These are phyloP conservation scores for Apiotrichum montevideense DNA, from an alignment of 1,284 basidiomycete genomes.

Conservation along the genomic window DNA sequence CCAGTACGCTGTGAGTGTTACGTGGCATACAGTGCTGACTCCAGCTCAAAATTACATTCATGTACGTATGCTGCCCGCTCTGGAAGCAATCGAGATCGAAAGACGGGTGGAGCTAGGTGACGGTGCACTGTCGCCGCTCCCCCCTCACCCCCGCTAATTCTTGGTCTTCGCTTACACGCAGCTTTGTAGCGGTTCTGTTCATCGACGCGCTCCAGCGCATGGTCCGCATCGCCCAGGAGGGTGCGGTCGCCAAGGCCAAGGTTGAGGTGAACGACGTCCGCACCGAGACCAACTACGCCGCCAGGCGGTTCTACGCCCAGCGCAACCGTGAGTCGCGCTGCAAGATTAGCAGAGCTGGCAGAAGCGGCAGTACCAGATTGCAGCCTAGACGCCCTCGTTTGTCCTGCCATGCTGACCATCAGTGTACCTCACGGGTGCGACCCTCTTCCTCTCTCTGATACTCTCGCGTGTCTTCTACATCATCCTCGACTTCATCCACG, in stretches of 20 bases:
- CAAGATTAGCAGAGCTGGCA: too few relatives aligned
- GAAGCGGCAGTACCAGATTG: too few relatives aligned
- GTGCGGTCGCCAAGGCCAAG: constrained; percentile 61
- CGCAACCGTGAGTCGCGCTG: constrained; percentile 51
- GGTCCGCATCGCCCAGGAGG: constrained; percentile 65
- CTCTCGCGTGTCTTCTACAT: constrained; percentile 89
- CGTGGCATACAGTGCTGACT: neutral
- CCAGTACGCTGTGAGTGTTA: constrained; percentile 48
- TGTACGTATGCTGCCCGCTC: constrained; percentile 52
- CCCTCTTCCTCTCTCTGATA: constrained; percentile 87
- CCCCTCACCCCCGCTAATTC: neutral
- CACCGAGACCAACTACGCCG: constrained; percentile 71
- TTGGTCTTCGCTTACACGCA: constrained; percentile 35
- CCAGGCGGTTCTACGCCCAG: constrained; percentile 78
- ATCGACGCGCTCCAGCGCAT: constrained; percentile 85
- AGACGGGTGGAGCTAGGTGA: too few relatives aligned
- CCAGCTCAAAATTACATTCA: constrained; percentile 83
- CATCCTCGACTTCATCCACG: constrained; percentile 80
- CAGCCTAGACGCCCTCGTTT: neutral
- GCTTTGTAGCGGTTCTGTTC: constrained; percentile 70
- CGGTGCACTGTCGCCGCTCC: too few relatives aligned
- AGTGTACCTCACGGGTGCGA: constrained; percentile 86
- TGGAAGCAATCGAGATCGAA: too few relatives aligned
- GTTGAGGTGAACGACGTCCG: constrained; percentile 60
- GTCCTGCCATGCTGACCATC: constrained; percentile 25